A percentile compares a stretch with the other conserved stretches of the same genome.
These are phyloP conservation scores for Sugiyamaella castrensis DNA, from an alignment of 1,139 yeast genomes.

Conservation along the genomic window DNA sequence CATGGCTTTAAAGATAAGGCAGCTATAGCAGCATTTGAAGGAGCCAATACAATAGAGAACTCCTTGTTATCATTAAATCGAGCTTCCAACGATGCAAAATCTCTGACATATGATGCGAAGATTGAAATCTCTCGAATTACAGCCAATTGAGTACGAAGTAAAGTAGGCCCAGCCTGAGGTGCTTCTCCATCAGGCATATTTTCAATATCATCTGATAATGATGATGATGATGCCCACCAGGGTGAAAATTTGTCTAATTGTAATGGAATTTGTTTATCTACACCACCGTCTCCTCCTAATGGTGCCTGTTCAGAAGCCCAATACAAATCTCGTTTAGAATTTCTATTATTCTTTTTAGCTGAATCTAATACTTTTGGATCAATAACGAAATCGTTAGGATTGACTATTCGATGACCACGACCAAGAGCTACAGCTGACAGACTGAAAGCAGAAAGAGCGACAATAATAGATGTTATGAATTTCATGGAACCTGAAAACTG, in stretches of 20 bases:
- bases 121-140: constrained; percentile 34
- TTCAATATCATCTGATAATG: constrained; percentile 1
- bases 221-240: background rate
- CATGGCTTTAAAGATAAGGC: constrained; percentile 36
- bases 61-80: constrained; percentile 31
- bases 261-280: background rate
- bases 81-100: constrained; percentile 27
- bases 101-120: constrained; percentile 36
- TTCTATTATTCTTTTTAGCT: background rate
- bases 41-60: constrained; percentile 38
- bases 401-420: constrained; percentile 9
- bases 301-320: too few species aligned
- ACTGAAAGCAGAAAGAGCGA: background rate
- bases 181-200: constrained; percentile 30
- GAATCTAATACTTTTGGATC: constrained; percentile 3
- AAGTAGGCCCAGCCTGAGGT: constrained; percentile 34
- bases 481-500: constrained; percentile 2
- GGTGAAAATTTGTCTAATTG: background rate
- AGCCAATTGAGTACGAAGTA: constrained; percentile 36
- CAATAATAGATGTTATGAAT: constrained; percentile 1
- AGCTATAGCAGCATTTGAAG: constrained; percentile 35
- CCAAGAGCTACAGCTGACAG: constrained; percentile 8
- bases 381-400: constrained; percentile 8
- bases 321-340: too few species aligned
- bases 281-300: background rate